Evolutionary conservation across 352 stramenopile genomes (phyloP).

Genomic region (Phytophthora cajani): DNA sequence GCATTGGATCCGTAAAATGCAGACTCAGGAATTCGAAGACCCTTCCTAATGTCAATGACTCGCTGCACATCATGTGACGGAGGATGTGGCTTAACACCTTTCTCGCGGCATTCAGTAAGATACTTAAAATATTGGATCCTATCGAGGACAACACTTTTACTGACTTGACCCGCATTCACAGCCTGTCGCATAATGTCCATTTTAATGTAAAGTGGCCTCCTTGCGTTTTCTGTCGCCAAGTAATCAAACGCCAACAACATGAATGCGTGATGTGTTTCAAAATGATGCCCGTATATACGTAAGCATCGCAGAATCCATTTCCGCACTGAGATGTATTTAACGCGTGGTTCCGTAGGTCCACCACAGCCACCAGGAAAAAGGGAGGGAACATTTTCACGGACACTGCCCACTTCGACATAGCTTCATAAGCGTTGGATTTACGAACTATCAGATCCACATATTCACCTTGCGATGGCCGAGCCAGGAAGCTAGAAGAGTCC

Average conservation of each 20-base stretch:
- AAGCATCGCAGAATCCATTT: conserved; percentile 30
- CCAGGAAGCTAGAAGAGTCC: too few relatives aligned
- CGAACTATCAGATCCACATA: conserved; percentile 5
- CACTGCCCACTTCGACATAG: background rate
- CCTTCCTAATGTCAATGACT: conserved; percentile 29
- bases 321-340: conserved; percentile 16
- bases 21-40: conserved; percentile 16
- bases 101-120: background rate
- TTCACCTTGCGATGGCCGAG: too few relatives aligned
- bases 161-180: conserved; percentile 11
- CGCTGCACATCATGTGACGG: conserved; percentile 2
- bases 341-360: conserved; percentile 22
- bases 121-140: conserved; percentile 26
- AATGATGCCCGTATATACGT: conserved; percentile 20
- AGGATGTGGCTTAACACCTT: background rate
- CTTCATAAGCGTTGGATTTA: conserved; percentile 10
- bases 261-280: conserved; percentile 35
- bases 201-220: conserved; percentile 23
- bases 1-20: conserved; percentile 34
- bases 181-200: conserved; percentile 22
- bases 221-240: conserved; percentile 13
- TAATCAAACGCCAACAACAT: conserved; percentile 32
- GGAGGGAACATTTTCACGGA: conserved; percentile 23
- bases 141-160: conserved; percentile 5
- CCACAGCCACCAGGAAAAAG: conserved; percentile 36